phyloP scores from a whole-genome alignment of 164 flowering plant species.

The Piper betle region DNA sequence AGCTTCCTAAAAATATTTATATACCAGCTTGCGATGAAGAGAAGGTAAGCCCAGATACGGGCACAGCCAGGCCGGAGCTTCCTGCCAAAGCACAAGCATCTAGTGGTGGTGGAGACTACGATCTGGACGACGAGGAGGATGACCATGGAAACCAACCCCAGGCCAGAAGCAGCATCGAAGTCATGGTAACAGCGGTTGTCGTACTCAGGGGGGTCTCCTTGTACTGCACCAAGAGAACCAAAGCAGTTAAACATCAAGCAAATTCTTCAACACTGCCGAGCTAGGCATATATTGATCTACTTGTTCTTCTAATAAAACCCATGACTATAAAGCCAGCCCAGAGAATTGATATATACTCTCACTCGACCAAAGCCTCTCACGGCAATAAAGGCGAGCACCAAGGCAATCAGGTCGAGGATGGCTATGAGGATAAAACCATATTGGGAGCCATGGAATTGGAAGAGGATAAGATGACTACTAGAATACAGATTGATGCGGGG shows the following conservation, averaged over 20 bases:
- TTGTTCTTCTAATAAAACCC: too few species aligned
- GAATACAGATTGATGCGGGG: too few species aligned
- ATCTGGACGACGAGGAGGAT: constrained; percentile 57
- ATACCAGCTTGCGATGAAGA: constrained; percentile 83
- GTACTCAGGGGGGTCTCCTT: constrained; percentile 2
- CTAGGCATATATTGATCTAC: too few species aligned
- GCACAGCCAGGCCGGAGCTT: constrained; percentile 70
- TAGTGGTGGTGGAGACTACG: constrained; percentile 59
- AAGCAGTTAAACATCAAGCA: too few species aligned
- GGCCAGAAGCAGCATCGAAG: constrained; percentile 75
- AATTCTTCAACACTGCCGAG: too few species aligned
- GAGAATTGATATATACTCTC: too few species aligned
- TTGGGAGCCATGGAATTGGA: constrained; percentile 53
- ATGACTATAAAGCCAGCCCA: too few species aligned
- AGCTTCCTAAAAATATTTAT: not conserved
- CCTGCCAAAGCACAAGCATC: constrained; percentile 90
- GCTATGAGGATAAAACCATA: constrained; percentile 41
- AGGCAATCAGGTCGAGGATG: constrained; percentile 63
- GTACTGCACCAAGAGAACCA: constrained; percentile 44
- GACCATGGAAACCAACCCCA: constrained; percentile 68
- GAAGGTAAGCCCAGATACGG: constrained; percentile 70
- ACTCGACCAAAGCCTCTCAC: too few species aligned
- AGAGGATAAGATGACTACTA: too few species aligned
- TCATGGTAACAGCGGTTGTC: constrained; percentile 65
- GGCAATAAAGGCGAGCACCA: constrained; percentile 64